Conservation (phyloP, 202 grass and related monocot species). For the Digitaria exilis region DNA sequence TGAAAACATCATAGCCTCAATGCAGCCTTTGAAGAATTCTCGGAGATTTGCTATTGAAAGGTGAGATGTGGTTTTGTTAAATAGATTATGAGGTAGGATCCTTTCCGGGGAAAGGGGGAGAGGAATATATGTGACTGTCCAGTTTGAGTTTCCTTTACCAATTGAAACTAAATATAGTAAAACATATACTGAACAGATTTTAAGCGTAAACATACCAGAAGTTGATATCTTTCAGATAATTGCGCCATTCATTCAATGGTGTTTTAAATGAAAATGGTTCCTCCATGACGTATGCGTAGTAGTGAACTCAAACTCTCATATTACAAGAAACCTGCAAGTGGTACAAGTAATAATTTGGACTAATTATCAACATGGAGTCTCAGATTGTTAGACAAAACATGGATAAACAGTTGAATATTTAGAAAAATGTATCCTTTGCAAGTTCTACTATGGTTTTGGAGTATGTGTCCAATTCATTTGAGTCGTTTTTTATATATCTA, state of each 20-base stretch:
- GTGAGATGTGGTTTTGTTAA: too few species aligned
- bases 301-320: not conserved
- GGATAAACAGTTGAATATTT: too few species aligned
- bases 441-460: too few species aligned
- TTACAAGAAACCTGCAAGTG: not conserved
- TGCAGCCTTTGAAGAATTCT: too few species aligned
- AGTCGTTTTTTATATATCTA: not conserved
- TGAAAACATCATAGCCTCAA: too few species aligned
- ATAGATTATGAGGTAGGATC: too few species aligned
- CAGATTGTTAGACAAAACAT: too few species aligned
- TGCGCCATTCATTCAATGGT: not conserved
- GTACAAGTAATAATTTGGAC: too few species aligned
- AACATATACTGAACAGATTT: not conserved
- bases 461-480: not conserved
- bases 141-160: not conserved
- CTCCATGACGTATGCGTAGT: not conserved
- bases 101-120: too few species aligned
- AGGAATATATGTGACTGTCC: not conserved
- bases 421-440: too few species aligned
- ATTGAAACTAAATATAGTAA: not conserved
- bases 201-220: constrained; percentile 18
- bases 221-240: not conserved
- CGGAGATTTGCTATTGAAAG: too few species aligned
- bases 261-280: not conserved
- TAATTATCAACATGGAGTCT: too few species aligned